Evolutionary conservation across 116 monocot genomes (phyloP).

Genomic region (Phalaenopsis hybrid): DNA sequence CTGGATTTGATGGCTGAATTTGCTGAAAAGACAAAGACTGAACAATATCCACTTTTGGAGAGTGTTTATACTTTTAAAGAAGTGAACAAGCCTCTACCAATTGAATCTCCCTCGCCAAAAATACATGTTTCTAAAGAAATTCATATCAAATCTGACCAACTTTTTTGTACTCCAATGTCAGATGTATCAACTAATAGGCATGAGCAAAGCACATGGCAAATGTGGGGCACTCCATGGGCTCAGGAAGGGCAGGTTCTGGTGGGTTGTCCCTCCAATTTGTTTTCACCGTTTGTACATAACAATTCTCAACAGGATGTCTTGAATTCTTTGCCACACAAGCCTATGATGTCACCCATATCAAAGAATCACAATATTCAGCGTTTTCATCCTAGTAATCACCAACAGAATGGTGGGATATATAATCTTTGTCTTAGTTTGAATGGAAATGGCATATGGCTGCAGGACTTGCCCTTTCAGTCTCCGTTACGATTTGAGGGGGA

Average conservation of each 20-base stretch:
- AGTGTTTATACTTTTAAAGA: constrained; percentile 27
- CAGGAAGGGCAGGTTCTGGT: constrained; percentile 49
- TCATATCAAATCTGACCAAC: constrained; percentile 19
- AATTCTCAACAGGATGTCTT: constrained; percentile 22
- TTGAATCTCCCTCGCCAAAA: constrained; percentile 63
- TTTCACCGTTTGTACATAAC: constrained; percentile 33
- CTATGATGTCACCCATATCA: constrained; percentile 15
- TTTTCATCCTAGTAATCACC: constrained; percentile 15
- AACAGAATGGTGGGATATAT: constrained; percentile 33
- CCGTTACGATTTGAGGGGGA: constrained; percentile 32
- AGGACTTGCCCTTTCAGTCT: constrained; percentile 31
- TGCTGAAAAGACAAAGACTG: constrained; percentile 21
- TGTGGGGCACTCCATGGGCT: constrained; percentile 68
- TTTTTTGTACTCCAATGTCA: constrained; percentile 16
- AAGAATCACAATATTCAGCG: constrained; percentile 22
- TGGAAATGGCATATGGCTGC: constrained; percentile 32
- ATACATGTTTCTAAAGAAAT: constrained; percentile 36
- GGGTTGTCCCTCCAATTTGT: constrained; percentile 44
- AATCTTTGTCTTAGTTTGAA: constrained; percentile 24
- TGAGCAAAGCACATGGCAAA: constrained; percentile 62
- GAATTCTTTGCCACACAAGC: constrained; percentile 15
- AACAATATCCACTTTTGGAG: constrained; percentile 22
- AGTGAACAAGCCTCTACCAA: constrained; percentile 62
- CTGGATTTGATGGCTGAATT: constrained; percentile 46
- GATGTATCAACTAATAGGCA: constrained; percentile 24